Conservation (phyloP, 495 filamentous ascomycete species). For the Darksidea phi region DNA sequence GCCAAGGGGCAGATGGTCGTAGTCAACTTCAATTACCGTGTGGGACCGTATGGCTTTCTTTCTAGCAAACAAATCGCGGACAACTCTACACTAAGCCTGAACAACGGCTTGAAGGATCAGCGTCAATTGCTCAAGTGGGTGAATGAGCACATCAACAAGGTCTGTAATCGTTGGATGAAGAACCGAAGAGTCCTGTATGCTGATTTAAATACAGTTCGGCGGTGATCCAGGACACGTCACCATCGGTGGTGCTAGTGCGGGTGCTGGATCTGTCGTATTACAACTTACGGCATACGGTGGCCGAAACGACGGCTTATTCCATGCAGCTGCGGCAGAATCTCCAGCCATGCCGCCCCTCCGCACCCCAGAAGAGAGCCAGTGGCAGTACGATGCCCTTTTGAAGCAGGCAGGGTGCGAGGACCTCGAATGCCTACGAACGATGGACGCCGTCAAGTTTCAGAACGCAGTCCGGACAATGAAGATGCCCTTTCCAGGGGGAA, state of each 20-base stretch:
- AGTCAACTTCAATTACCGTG: slow-evolving; percentile 71
- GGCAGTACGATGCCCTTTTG: slow-evolving; percentile 63
- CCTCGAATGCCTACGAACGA: slow-evolving; percentile 15
- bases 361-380: slow-evolving; percentile 61
- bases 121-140: slow-evolving; percentile 67
- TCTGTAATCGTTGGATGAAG: neutral
- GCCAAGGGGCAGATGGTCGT: slow-evolving; percentile 62
- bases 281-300: slow-evolving; percentile 66
- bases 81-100: slow-evolving; percentile 54
- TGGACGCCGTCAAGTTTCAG: slow-evolving; percentile 32
- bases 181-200: neutral
- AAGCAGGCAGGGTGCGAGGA: slow-evolving; percentile 53
- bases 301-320: slow-evolving; percentile 46
- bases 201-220: slow-evolving; percentile 55
- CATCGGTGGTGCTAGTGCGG: slow-evolving; percentile 72
- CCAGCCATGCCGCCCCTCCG: slow-evolving; percentile 64
- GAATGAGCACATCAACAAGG: slow-evolving; percentile 32
- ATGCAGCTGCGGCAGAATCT: slow-evolving; percentile 59
- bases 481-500: slow-evolving; percentile 19
- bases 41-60: slow-evolving; percentile 72
- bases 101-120: slow-evolving; percentile 73
- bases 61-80: slow-evolving; percentile 56
- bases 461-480: slow-evolving; percentile 20
- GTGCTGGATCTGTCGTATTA: slow-evolving; percentile 65
- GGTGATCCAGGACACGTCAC: slow-evolving; percentile 74